phyloP scores from a whole-genome alignment of 441 rosid genomes.

The Populus hybrid region DNA sequence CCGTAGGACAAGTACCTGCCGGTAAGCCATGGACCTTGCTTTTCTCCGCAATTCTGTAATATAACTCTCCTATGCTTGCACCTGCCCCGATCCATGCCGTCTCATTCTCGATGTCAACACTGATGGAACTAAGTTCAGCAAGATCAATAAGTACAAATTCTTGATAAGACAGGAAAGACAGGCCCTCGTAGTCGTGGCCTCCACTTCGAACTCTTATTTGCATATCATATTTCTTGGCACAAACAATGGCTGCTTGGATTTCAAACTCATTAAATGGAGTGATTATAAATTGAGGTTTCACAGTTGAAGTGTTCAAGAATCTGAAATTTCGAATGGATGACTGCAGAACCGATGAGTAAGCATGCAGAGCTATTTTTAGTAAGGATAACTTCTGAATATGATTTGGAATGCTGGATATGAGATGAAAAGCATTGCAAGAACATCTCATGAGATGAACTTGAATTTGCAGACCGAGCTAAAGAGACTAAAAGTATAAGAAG shows the following conservation, averaged over 20 bases:
- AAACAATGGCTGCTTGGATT: constrained; percentile 52
- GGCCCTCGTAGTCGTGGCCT: constrained; percentile 72
- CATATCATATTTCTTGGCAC: constrained; percentile 33
- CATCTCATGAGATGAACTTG: background rate
- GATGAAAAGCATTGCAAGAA: constrained; percentile 28
- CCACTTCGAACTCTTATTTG: constrained; percentile 63
- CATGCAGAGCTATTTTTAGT: constrained; percentile 13
- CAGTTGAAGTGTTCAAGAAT: constrained; percentile 40
- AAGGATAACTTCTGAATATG: constrained; percentile 26
- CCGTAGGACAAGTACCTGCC: constrained; percentile 58
- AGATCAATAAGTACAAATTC: constrained; percentile 55
- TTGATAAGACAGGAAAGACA: constrained; percentile 41
- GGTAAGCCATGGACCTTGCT: constrained; percentile 53
- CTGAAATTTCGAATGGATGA: constrained; percentile 52
- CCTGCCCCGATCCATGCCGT: too few species aligned
- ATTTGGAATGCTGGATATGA: constrained; percentile 17
- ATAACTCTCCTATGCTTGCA: constrained; percentile 63
- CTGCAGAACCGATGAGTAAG: constrained; percentile 26
- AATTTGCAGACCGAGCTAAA: background rate
- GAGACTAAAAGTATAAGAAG: background rate
- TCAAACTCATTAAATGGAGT: constrained; percentile 50
- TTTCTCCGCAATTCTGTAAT: constrained; percentile 41
- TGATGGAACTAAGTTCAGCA: constrained; percentile 35
- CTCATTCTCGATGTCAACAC: constrained; percentile 28
- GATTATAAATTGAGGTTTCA: constrained; percentile 49